Base-by-base conservation (phyloP, 805 yeast species). In the Komagataella populi region DNA sequence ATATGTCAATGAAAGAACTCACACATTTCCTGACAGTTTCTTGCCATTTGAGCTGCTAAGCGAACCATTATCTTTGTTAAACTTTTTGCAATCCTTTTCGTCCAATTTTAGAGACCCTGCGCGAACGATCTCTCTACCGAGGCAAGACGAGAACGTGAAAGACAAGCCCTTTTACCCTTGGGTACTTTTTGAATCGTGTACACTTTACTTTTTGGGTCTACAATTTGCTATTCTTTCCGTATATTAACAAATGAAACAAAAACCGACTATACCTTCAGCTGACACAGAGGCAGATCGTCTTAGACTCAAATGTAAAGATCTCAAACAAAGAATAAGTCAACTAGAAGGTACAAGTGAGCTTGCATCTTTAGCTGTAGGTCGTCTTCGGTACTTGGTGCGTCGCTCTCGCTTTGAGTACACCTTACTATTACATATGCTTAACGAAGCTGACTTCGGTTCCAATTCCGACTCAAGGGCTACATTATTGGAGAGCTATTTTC, bases 361-460 rank as follows among this genome's bases (percentile, higher is more conserved):
- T 6, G 78, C 88, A 51, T 76, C 89, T 0, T 67, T 88, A 30
- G 86, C 93, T 1, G 79, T 93, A 39, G 77, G 83, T 14, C 78
- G 96, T 58, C 82, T 95, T 10, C 80, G 86, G 55, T 74, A 80
- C 23, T 78, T 89, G 6, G 81, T 90, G 43, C 80, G 87, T 57
- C 71, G 97, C 55, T 71, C 87, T 48, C 77, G 96, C 53, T 73
- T 89, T 47, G 98, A 93, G 62, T 84, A 93, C 60, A 77, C 90
- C 1, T 70, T 91, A 10, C 68, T 93, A 30, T 68, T 90, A 47
- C 96, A 91, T 62, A 74, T 86, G 54, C 73, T 93, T 46, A 97
- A 90, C 58, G 72, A 72, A 6, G 71, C 80, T 51, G 73, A 79
- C 0, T 52, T 22, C 14, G 22, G 24, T 10, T 7, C 30, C 24